These are phyloP conservation scores for Bipolaris victoriae DNA, from an alignment of 2,329 filamentous ascomycete species.

Conservation along the genomic window DNA sequence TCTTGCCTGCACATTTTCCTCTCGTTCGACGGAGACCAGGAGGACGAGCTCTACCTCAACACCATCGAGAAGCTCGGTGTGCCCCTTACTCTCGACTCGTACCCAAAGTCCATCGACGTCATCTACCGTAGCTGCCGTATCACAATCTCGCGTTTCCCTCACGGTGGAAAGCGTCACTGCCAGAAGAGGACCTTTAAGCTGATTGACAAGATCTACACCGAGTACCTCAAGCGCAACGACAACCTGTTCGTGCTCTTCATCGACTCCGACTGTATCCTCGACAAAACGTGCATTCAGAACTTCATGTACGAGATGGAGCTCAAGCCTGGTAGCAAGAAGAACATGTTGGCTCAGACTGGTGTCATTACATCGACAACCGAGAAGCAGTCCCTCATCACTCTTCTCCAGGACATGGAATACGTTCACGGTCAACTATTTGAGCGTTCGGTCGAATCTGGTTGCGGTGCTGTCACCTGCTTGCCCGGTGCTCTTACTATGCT, in stretches of 20 bases:
- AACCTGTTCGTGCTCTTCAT: slow-evolving; percentile 96
- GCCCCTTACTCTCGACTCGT: slow-evolving; percentile 74
- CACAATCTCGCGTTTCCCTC: slow-evolving; percentile 88
- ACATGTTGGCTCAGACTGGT: slow-evolving; percentile 97
- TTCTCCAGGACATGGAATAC: slow-evolving; percentile 98
- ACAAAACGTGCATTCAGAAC: slow-evolving; percentile 90
- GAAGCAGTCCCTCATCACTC: slow-evolving; percentile 85
- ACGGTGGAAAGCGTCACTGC: slow-evolving; percentile 91
- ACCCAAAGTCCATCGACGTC: slow-evolving; percentile 90
- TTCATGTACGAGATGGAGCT: slow-evolving; percentile 99
- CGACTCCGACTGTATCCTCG: slow-evolving; percentile 94
- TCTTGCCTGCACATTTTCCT: slow-evolving; percentile 94
- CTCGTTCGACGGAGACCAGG: slow-evolving; percentile 89
- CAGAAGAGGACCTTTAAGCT: slow-evolving; percentile 93
- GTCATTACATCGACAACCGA: slow-evolving; percentile 94
- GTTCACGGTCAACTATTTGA: slow-evolving; percentile 97
- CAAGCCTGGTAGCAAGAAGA: slow-evolving; percentile 86
- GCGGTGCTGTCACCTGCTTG: slow-evolving; percentile 91
- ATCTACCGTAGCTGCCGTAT: slow-evolving; percentile 81
- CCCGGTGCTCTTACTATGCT: slow-evolving; percentile 95
- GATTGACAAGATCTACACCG: slow-evolving; percentile 88
- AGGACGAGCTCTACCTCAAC: slow-evolving; percentile 86
- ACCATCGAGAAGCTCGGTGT: slow-evolving; percentile 87
- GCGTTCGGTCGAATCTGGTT: slow-evolving; percentile 91
- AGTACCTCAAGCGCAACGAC: slow-evolving; percentile 86